These are phyloP conservation scores for Tagetes erecta DNA, from an alignment of 129 eudicot genomes.

Conservation along the genomic window DNA sequence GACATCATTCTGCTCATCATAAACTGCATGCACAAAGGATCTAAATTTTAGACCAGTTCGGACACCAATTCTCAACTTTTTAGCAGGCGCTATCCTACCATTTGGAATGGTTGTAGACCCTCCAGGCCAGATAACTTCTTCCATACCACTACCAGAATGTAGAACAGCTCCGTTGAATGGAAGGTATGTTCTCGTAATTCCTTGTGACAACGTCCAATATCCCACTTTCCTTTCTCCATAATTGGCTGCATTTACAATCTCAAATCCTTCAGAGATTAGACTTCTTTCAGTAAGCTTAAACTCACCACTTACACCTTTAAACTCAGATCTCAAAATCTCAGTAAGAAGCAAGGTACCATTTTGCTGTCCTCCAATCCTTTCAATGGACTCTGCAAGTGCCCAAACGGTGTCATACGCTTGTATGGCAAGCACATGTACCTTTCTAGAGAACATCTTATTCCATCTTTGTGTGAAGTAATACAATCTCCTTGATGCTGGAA, in stretches of 20 bases:
- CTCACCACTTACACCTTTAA: constrained; percentile 12
- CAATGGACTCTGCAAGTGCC: constrained; percentile 34
- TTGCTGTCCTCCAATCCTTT: constrained; percentile 18
- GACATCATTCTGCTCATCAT: constrained; percentile 16
- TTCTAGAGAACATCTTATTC: not conserved
- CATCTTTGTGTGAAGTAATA: constrained; percentile 10
- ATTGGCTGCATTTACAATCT: constrained; percentile 9
- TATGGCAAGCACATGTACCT: constrained; percentile 13
- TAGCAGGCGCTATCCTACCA: not conserved
- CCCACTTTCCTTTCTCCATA: constrained; percentile 20
- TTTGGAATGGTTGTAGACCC: not conserved
- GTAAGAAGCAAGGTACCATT: constrained; percentile 23
- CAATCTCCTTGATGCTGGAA: constrained; percentile 36
- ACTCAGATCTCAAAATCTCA: constrained; percentile 5
- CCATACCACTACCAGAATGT: not conserved
- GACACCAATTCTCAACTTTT: constrained; percentile 6
- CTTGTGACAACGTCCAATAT: constrained; percentile 19
- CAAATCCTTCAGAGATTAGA: constrained; percentile 14
- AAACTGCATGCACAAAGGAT: constrained; percentile 22
- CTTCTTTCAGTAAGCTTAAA: not conserved
- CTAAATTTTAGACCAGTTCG: constrained; percentile 8
- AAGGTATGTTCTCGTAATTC: not conserved
- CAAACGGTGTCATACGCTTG: constrained; percentile 36
- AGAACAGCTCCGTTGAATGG: not conserved
- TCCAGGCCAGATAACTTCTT: constrained; percentile 4